phyloP scores from a whole-genome alignment of 352 stramenopile genomes.

The Pythium chondricola region DNA sequence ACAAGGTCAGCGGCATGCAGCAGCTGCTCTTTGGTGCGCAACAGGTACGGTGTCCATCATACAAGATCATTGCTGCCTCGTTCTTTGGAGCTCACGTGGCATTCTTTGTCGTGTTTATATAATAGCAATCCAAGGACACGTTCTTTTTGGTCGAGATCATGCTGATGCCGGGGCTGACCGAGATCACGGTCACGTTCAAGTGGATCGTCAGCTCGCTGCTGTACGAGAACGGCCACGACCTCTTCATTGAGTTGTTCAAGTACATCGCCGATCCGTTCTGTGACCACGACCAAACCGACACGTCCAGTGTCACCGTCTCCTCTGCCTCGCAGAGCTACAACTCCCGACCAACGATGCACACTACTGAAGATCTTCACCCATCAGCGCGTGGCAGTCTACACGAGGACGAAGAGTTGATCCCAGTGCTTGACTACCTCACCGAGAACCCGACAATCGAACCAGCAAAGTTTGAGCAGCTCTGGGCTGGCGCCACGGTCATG shows the following conservation, averaged over 20 bases:
- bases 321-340: conserved; percentile 4
- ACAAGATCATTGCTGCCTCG: not conserved
- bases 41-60: conserved; percentile 37
- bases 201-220: conserved; percentile 85
- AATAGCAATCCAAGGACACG: conserved; percentile 63
- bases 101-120: not conserved
- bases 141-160: conserved; percentile 80
- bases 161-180: conserved; percentile 65
- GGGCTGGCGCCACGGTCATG: conserved; percentile 62
- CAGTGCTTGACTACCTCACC: conserved; percentile 59
- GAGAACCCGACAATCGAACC: conserved; percentile 59
- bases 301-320: conserved; percentile 4
- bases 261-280: conserved; percentile 61
- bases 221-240: conserved; percentile 78
- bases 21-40: conserved; percentile 76
- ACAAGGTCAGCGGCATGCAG: conserved; percentile 71
- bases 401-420: conserved; percentile 47
- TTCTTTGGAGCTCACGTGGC: not conserved
- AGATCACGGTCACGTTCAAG: conserved; percentile 83
- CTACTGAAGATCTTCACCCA: conserved; percentile 13
- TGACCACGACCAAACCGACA: not conserved
- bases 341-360: conserved; percentile 11
- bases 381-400: conserved; percentile 19
- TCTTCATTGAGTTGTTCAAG: conserved; percentile 81
- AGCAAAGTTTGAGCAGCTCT: conserved; percentile 76